Conservation (phyloP, 2,329 filamentous ascomycete species). For the Didymella sp. region DNA sequence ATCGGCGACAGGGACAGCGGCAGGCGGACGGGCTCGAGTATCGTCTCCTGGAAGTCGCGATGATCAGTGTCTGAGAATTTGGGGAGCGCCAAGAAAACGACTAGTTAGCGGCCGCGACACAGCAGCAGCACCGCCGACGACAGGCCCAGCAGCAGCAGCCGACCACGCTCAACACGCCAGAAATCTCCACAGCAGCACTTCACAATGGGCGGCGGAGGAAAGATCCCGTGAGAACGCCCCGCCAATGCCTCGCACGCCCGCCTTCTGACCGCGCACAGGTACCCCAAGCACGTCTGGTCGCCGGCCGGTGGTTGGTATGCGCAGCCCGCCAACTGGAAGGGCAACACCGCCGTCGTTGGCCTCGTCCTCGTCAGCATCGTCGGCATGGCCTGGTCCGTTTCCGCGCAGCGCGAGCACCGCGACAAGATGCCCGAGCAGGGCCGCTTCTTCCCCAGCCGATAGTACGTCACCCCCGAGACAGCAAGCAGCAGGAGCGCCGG, state of each 20-base stretch:
- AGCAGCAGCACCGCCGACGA: slow-evolving; percentile 11
- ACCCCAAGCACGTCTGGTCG: slow-evolving; percentile 99
- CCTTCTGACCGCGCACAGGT: slow-evolving; percentile 62
- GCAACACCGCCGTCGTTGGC: slow-evolving; percentile 82
- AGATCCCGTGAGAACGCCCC: slow-evolving; percentile 64
- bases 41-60: slow-evolving; percentile 2
- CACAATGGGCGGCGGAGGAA: slow-evolving; percentile 66
- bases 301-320: slow-evolving; percentile 97
- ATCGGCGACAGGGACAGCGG: slow-evolving; percentile 24
- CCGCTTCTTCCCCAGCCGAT: slow-evolving; percentile 83
- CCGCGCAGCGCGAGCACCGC: slow-evolving; percentile 75
- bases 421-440: slow-evolving; percentile 77
- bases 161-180: slow-evolving; percentile 20
- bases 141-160: slow-evolving; percentile 7
- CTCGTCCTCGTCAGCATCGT: slow-evolving; percentile 72
- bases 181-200: slow-evolving; percentile 65
- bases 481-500: neutral
- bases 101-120: slow-evolving; percentile 12
- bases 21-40: slow-evolving; percentile 6
- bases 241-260: slow-evolving; percentile 23
- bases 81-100: slow-evolving; percentile 12
- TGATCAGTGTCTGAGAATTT: slow-evolving; percentile 16
- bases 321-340: slow-evolving; percentile 93
- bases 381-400: slow-evolving; percentile 72
- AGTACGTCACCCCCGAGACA: slow-evolving; percentile 62